phyloP scores from a whole-genome alignment of 768 basidiomycete genomes.

The Galerina sulciceps region DNA sequence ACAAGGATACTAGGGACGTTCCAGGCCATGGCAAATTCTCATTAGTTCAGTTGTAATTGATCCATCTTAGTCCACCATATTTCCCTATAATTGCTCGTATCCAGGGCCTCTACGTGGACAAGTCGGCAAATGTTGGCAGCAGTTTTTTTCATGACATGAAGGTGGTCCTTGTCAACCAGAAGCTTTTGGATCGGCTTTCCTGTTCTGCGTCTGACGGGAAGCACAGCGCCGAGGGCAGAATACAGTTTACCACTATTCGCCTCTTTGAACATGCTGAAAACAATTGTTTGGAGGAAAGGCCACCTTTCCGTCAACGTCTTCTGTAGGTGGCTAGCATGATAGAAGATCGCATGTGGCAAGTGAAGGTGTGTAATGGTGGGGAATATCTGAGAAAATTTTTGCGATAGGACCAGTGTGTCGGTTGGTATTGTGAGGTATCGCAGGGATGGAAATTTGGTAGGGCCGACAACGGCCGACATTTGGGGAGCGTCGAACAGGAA shows the following conservation, averaged over 20 bases:
- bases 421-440: constrained; percentile 35
- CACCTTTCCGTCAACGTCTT: constrained; percentile 19
- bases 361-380: constrained; percentile 36
- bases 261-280: constrained; percentile 32
- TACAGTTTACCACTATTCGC: constrained; percentile 22
- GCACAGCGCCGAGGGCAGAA: constrained; percentile 14
- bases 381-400: constrained; percentile 28
- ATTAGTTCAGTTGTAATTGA: neutral
- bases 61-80: constrained; percentile 33
- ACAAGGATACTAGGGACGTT: neutral
- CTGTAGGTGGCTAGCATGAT: constrained; percentile 19
- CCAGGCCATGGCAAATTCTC: neutral
- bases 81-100: constrained; percentile 29
- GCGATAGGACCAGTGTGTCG: constrained; percentile 23
- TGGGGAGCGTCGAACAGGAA: constrained; percentile 24
- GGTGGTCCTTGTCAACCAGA: constrained; percentile 33
- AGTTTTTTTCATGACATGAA: constrained; percentile 10
- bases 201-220: constrained; percentile 17
- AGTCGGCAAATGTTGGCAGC: constrained; percentile 2
- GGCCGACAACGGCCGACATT: constrained; percentile 9
- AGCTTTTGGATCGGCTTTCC: constrained; percentile 26
- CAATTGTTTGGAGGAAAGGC: constrained; percentile 26
- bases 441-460: constrained; percentile 32
- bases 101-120: constrained; percentile 20
- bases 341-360: constrained; percentile 27